Conservation (phyloP, 208 protist species). For the Endotrypanum monterogeii region DNA sequence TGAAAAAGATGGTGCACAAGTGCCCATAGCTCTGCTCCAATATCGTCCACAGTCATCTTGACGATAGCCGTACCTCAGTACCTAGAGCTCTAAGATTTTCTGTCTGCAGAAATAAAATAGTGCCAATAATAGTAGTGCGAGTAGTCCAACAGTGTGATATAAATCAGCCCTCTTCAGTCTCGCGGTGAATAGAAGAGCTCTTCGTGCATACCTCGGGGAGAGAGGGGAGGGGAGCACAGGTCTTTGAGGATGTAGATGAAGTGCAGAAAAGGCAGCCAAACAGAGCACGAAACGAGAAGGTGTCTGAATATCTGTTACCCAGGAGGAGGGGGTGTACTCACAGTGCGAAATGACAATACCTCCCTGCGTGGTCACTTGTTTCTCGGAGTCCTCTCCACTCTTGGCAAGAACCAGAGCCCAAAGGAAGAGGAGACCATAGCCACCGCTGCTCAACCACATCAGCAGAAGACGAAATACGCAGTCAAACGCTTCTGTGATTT, state of each 20-base stretch:
- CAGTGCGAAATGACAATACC: too few relatives aligned
- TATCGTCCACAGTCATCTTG: conserved; percentile 32
- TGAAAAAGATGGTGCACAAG: conserved; percentile 70
- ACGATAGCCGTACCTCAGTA: too few relatives aligned
- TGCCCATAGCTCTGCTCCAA: conserved; percentile 71
- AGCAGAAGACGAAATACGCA: background rate
- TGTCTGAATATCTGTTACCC: background rate
- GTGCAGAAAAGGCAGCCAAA: background rate
- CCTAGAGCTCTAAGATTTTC: background rate
- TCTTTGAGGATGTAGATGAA: too few relatives aligned
- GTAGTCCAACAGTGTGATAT: background rate
- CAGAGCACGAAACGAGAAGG: background rate
- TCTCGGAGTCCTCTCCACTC: background rate
- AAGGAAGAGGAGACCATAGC: too few relatives aligned
- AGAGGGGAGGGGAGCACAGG: background rate
- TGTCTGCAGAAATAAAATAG: background rate
- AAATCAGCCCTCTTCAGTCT: background rate
- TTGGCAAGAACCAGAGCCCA: too few relatives aligned
- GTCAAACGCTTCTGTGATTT: too few relatives aligned
- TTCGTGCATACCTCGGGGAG: background rate
- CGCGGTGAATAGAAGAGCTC: background rate
- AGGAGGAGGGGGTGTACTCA: background rate
- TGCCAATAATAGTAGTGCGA: background rate
- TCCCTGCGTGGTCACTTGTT: too few relatives aligned
- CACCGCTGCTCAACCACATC: too few relatives aligned